Evolutionary conservation across 768 basidiomycete genomes (phyloP), one percentile per base, ranked within the genome.

Genomic region (Lyophyllum semitale): DNA sequence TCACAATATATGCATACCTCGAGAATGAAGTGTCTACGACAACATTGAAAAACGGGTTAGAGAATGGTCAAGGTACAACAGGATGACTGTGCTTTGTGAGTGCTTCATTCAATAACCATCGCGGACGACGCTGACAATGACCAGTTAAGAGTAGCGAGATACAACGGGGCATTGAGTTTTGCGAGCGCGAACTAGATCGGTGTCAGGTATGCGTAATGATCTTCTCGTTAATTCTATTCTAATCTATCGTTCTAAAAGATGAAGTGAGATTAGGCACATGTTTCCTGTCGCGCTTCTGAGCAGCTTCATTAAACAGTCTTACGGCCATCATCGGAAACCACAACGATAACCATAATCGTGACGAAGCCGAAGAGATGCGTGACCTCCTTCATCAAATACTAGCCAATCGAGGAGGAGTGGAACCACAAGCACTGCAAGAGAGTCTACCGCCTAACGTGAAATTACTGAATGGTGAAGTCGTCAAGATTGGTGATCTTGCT

Each of bases 381-480:
- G 77, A 77, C 25, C 63, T 75, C n/a, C 58, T 84, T 8, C 65
- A 73, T 3, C 69, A 75, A 33, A 63, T 77, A 8, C 49, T 81
- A 15, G 76, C 71, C 4, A 73, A 60, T 33, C 68, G 67, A 38
- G 23, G 23, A 8, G 67, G 65, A 49, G 76, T 73, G 73, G 68
- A 72, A 58, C 58, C 74, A 41, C 62, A 63, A 27, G 48, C 61
- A 30, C 56, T 70, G 15, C 70, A 68, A 25, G 65, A 63, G 42
- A 50, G 48, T 29, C 77, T 84, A 33, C 78, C 77, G 12, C 85
- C 84, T 1, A 71, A 75, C 7, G 73, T 84, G 30, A 82, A 79
- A 44, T 61, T 74, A 17, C 63, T 86, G 38, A 71, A 84, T 35
- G 79, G 80, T 26, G 84, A 86, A 65, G 73, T 85, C 3, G 71